phyloP scores from a whole-genome alignment of 306 rosid genomes.

The Acacia melanoxylon region DNA sequence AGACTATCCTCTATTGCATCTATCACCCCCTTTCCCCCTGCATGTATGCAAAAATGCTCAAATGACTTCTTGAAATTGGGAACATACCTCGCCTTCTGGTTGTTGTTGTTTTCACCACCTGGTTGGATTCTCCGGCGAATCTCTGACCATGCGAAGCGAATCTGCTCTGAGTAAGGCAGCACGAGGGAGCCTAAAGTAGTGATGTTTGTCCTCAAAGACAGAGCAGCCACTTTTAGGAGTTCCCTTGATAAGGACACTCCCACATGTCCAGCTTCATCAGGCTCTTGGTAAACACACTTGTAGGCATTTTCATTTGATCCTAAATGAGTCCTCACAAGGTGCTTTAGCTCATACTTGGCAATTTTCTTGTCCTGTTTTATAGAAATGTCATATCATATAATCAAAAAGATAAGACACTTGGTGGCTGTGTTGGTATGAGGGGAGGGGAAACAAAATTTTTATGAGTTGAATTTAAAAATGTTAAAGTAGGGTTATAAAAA shows the following conservation, averaged over 20 bases:
- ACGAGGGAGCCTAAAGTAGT: conserved; percentile 52
- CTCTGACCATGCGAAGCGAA: conserved; percentile 40
- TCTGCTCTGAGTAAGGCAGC: conserved; percentile 66
- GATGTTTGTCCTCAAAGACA: conserved; percentile 57
- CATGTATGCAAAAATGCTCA: conserved; percentile 75
- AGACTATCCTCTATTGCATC: conserved; percentile 58
- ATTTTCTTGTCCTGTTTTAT: conserved; percentile 39
- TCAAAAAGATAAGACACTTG: too few relatives aligned
- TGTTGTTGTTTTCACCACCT: conserved; percentile 22
- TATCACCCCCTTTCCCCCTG: conserved; percentile 73
- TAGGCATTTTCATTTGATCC: conserved; percentile 62
- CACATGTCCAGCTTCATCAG: conserved; percentile 45
- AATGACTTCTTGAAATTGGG: conserved; percentile 66
- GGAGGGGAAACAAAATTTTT: too few relatives aligned
- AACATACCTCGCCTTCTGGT: conserved; percentile 33
- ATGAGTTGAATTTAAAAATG: too few relatives aligned
- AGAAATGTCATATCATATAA: background rate
- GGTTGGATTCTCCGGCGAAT: conserved; percentile 37
- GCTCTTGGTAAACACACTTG: conserved; percentile 54
- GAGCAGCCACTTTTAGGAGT: conserved; percentile 55
- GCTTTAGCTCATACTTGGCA: conserved; percentile 67
- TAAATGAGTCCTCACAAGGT: conserved; percentile 59
- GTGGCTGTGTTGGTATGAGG: too few relatives aligned
- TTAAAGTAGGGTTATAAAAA: too few relatives aligned
- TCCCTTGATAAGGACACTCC: conserved; percentile 57